These are phyloP conservation scores for Sistotremastrum suecicum DNA, from an alignment of 768 basidiomycete species.

Conservation along the genomic window DNA sequence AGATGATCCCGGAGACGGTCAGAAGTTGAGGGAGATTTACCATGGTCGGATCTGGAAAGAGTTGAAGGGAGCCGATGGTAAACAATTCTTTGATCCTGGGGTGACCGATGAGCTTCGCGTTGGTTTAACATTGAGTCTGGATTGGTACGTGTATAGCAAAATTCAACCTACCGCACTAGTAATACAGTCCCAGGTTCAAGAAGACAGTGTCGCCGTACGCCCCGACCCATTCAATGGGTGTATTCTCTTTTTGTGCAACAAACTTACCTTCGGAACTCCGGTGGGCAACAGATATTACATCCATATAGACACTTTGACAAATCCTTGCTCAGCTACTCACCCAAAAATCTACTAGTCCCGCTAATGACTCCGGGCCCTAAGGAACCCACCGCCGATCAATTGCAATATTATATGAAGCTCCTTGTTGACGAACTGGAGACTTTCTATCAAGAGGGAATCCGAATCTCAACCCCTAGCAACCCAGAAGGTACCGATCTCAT, in stretches of 20 bases:
- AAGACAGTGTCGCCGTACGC: too few relatives aligned
- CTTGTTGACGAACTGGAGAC: constrained; percentile 17
- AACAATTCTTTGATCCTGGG: not conserved
- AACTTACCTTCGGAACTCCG: too few relatives aligned
- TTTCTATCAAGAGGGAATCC: constrained; percentile 15
- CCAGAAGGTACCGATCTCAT: constrained; percentile 10
- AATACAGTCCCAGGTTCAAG: too few relatives aligned
- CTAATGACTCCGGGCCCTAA: constrained; percentile 15
- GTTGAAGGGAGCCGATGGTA: not conserved
- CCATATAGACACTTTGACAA: too few relatives aligned
- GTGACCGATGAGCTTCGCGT: not conserved
- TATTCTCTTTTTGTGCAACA: too few relatives aligned
- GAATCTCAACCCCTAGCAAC: constrained; percentile 2
- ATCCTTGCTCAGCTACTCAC: too few relatives aligned
- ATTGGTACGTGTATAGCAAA: not conserved
- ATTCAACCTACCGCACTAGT: too few relatives aligned
- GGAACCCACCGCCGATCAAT: constrained; percentile 15
- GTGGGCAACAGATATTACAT: too few relatives aligned
- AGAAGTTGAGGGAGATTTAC: not conserved
- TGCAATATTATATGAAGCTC: constrained; percentile 14
- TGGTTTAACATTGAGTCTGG: not conserved
- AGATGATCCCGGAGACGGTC: not conserved
- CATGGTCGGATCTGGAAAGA: not conserved
- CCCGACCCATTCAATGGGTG: too few relatives aligned
- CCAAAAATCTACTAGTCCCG: constrained; percentile 12